A percentile compares a stretch with the other conserved stretches of the same genome.
These are phyloP conservation scores for Liquidambar formosana DNA, from an alignment of 164 flowering plant genomes.

Conservation along the genomic window DNA sequence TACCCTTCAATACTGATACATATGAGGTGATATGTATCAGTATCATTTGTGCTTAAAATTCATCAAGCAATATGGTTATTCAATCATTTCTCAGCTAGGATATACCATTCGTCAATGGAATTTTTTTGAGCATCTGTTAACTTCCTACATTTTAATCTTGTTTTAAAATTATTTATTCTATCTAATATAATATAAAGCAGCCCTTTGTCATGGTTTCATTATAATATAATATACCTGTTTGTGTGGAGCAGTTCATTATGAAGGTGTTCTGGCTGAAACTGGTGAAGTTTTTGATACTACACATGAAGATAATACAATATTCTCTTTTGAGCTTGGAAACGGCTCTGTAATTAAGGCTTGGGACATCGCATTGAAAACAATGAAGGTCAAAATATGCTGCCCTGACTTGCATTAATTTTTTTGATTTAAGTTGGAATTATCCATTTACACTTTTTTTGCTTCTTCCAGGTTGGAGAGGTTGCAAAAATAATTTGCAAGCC, in stretches of 20 bases:
- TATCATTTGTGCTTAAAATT: no score
- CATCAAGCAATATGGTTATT: no score
- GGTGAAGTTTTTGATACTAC: constrained; percentile 92
- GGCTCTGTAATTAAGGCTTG: constrained; percentile 89
- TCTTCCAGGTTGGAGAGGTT: constrained; percentile 82
- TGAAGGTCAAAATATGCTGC: constrained; percentile 59
- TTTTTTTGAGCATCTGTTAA: no score
- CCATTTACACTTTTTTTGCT: background rate
- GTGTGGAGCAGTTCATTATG: constrained; percentile 77
- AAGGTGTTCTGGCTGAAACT: constrained; percentile 85
- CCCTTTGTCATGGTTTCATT: background rate
- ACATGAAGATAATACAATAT: constrained; percentile 80
- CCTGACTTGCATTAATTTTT: background rate
- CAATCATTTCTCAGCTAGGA: no score
- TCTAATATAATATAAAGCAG: no score
- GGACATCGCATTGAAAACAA: constrained; percentile 87
- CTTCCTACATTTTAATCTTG: no score
- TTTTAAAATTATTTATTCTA: no score
- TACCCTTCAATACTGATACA: no score
- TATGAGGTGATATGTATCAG: no score
- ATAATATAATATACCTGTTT: background rate
- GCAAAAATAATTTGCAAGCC: constrained; percentile 90
- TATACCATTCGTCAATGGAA: no score
- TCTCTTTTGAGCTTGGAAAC: constrained; percentile 86
- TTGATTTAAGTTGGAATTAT: background rate